A percentile compares a stretch with the other conserved stretches of the same genome.
Evolutionary conservation across 2,329 filamentous ascomycete species (phyloP).

Genomic region (Samsoniella hepiali): DNA sequence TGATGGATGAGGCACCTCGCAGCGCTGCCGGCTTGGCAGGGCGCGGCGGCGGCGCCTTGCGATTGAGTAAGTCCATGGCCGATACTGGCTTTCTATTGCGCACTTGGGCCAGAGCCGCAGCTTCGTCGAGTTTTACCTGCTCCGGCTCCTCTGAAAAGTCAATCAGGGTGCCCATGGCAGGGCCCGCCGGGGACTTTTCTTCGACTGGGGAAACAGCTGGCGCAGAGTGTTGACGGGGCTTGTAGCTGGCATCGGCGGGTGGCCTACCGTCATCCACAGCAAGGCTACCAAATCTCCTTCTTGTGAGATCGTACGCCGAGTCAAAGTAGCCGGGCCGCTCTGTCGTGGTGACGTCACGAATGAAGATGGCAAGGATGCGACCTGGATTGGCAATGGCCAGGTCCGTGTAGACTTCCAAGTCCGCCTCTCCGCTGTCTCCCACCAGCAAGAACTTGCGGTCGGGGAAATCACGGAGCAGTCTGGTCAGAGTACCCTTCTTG

Average conservation of each 20-base stretch:
- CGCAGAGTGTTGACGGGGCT: constrained; percentile 28
- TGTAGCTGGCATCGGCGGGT: constrained; percentile 14
- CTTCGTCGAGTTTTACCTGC: constrained; percentile 34
- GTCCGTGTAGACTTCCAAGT: constrained; percentile 95
- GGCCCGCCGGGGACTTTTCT: constrained; percentile 32
- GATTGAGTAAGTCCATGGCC: constrained; percentile 30
- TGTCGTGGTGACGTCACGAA: constrained; percentile 88
- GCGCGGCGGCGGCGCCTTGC: constrained; percentile 46
- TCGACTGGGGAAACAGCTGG: constrained; percentile 21
- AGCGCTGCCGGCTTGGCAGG: constrained; percentile 58
- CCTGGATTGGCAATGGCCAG: constrained; percentile 81
- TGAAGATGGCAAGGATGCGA: constrained; percentile 82
- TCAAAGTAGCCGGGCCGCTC: constrained; percentile 74
- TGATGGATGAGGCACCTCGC: constrained; percentile 40
- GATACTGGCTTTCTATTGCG: constrained; percentile 27
- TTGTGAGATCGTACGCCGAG: constrained; percentile 39
- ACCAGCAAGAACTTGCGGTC: constrained; percentile 85
- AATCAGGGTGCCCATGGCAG: constrained; percentile 56
- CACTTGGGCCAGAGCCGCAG: constrained; percentile 31
- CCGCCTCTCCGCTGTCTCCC: constrained; percentile 93
- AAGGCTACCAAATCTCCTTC: constrained; percentile 27
- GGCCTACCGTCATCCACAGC: constrained; percentile 26
- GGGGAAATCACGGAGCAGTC: constrained; percentile 85
- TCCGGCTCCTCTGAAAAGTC: constrained; percentile 56
- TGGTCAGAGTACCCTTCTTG: constrained; percentile 84